Base-by-base conservation (phyloP, 352 stramenopile species). In the Peronospora belbahrii region DNA sequence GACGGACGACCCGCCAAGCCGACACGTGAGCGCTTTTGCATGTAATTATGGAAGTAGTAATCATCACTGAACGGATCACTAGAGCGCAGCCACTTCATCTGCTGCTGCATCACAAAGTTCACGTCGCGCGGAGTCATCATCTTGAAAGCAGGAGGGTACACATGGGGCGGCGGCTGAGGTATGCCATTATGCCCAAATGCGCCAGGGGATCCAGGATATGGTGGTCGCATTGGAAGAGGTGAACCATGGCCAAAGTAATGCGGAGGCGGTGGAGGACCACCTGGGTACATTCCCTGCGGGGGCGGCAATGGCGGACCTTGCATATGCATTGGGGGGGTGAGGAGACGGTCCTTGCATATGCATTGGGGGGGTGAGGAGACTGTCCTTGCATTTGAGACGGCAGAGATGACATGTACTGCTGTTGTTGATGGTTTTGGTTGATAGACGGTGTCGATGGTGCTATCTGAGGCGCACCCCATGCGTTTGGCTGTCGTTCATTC, bases 21-120 rank as follows among this genome's bases (percentile, higher is more conserved):
- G 24, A 33, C 40, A 10, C 76, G 73, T 27, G 67, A 59, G 10
- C 78, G 74, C 61, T 93, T 93, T 60, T 88, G 74, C 59, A 79
- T 62, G 31, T 75, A 86, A 49, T 90, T 90, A 59, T 90, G 74
- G 48, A 87, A 93, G 44, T 90, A 93, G 50, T 93, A 90, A 59
- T 93, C 81, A 50, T 93, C 81, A 53, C 78, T 93, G 59, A 90
- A 93, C 38, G 81, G 81, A 37, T 93, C 81, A 47, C 78, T 89
- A n/a, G 67, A 81, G 17, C 79, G 78, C 20, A 93, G 67, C 65
- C 81, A 75, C 69, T 93, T 93, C 72, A 86, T 79, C 42, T 89
- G 78, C 46, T 87, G 74, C 53, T 93, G 81, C 44, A 88, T 67
- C 17, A 93, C 79, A 24, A 90, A 93, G 33, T 83, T 83, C 49